Percentiles rank a stretch among this genome's conserved stretches.
Evolutionary conservation across 2,329 filamentous ascomycete species (phyloP).

Genomic region (Pseudogymnoascus sp.): DNA sequence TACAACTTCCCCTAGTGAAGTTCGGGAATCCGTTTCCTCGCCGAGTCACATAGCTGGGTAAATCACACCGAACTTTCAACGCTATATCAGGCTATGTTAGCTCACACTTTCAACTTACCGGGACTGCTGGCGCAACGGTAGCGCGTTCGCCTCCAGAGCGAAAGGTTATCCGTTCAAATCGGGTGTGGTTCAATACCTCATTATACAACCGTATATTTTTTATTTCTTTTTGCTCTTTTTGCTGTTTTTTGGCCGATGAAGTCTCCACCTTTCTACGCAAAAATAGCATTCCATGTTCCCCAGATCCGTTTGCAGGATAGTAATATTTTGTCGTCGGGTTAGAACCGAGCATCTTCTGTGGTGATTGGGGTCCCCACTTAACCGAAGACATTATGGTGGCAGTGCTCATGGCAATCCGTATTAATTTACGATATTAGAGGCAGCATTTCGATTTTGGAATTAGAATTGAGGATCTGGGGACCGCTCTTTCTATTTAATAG

Average conservation of each 20-base stretch:
- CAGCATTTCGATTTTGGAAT: not conserved
- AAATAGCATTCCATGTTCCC: no score
- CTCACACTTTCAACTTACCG: not conserved
- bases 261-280: no score
- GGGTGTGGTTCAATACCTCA: constrained; percentile 11
- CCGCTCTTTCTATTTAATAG: not conserved
- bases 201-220: constrained; percentile 2
- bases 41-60: not conserved
- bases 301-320: no score
- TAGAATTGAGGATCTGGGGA: not conserved
- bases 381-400: constrained; percentile 1
- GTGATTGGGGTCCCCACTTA: not conserved
- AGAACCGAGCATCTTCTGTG: no score
- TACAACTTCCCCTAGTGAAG: not conserved
- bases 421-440: not conserved
- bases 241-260: no score
- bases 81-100: not conserved
- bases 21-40: not conserved
- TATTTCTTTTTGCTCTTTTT: not conserved
- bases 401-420: not conserved
- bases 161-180: constrained; percentile 13
- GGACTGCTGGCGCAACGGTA: constrained; percentile 12
- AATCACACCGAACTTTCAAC: not conserved
- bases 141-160: constrained; percentile 12
- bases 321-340: no score